Evolutionary conservation across 495 filamentous ascomycete species (phyloP).

Genomic region (Daldinia childiae): DNA sequence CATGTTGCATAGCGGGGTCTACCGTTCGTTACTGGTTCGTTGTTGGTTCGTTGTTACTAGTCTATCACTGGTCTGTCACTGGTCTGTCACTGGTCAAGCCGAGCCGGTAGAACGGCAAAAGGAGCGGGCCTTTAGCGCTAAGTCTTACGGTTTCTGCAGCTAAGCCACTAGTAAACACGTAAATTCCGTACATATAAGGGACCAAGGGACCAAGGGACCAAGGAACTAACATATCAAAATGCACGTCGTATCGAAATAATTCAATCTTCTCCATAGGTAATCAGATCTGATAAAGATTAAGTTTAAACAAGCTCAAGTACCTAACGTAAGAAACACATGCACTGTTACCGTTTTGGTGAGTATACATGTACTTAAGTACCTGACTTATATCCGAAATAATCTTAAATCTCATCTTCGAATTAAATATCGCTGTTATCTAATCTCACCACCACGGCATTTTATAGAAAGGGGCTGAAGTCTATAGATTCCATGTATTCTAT

Average conservation of each 20-base stretch:
- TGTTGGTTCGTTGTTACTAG: neutral
- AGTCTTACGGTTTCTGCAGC: neutral
- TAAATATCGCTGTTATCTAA: neutral
- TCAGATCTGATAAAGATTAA: conserved; percentile 2
- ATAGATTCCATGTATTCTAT: neutral
- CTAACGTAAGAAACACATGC: no score
- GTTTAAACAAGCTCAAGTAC: neutral
- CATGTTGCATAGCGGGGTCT: neutral
- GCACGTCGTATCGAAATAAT: neutral
- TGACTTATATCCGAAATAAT: no score
- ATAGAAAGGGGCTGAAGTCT: neutral
- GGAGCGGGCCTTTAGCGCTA: neutral
- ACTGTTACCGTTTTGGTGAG: neutral
- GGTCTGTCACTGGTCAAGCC: neutral
- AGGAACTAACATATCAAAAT: neutral
- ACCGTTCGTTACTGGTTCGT: neutral
- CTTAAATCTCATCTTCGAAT: no score
- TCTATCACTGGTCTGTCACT: no score
- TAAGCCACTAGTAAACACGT: neutral
- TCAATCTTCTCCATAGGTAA: neutral
- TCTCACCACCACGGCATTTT: neutral
- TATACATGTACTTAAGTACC: neutral
- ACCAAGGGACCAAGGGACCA: neutral
- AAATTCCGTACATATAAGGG: neutral
- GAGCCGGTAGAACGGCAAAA: conserved; percentile 1